Evolutionary conservation across 2,329 filamentous ascomycete species (phyloP), one percentile per base, ranked within the genome.

Genomic region (Alternaria gaisen): DNA sequence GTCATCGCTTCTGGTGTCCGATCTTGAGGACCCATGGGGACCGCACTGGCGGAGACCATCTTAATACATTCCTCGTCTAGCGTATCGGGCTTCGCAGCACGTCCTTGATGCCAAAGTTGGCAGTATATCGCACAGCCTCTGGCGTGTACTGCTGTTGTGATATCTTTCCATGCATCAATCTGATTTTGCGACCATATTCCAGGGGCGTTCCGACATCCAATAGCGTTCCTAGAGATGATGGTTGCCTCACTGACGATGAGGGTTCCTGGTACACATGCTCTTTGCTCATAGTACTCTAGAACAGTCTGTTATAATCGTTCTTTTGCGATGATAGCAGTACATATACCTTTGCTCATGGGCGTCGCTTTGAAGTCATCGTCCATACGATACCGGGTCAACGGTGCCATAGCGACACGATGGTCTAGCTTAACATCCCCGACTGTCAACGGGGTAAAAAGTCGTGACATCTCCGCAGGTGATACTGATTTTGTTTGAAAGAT

Each of bases 71-170:
- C 69, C 26, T 67, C 65, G 22, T 71, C 64, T 7, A 78, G 57
- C 7, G 79, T 65, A 6, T 70, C 62, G 0, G 74, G 66, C 54
- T 79, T 71, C 0, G 84, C 84, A 2, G 82, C 82, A 1, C 89
- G 83, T 2, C 89, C 88, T 18, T 86, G 77, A 0, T 83, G 83
- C 80, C 86, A 89, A 0, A 91, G 80, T 70, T 91, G 89, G 6
- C 82, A 75, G 74, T 81, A 89, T 51, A 90, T 87, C 65, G 80
- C 84, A 14, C 82, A 83, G 2, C 84, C 85, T 65, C 86, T 87
- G 9, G 78, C 80, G 70, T 91, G 88, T 0, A 91, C 86, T 1
- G 83, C 84, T 30, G 85, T 81, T 2, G 84, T 86, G 30, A 90
- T 77, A 8, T 82, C 74, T 61, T 82, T 85, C 88, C 88, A 91